phyloP scores from a whole-genome alignment of 495 filamentous ascomycete genomes.

The Pseudevernia furfuracea region DNA sequence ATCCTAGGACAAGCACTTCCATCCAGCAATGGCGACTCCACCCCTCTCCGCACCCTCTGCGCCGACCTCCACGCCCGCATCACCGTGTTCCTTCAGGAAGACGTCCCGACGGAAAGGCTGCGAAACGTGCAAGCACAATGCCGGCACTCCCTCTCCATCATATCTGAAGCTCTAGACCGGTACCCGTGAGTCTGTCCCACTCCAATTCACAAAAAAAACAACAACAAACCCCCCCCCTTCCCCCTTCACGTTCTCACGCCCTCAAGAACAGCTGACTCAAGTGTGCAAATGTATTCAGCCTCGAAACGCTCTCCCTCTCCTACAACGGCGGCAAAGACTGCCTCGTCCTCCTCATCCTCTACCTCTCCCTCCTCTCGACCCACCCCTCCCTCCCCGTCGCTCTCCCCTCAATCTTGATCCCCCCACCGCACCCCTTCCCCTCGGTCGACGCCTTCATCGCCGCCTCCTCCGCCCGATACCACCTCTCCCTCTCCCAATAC shows the following conservation, averaged over 20 bases:
- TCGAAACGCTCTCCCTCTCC: conserved; percentile 74
- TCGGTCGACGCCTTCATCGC: conserved; percentile 81
- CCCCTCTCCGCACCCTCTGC: conserved; percentile 44
- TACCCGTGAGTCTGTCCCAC: conserved; percentile 41
- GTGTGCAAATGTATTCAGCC: conserved; percentile 34
- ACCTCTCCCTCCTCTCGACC: conserved; percentile 59
- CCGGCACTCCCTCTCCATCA: conserved; percentile 58
- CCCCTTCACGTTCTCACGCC: not conserved
- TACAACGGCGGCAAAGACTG: conserved; percentile 99
- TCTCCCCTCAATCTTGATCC: conserved; percentile 83
- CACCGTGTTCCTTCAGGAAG: conserved; percentile 57
- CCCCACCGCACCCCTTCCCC: conserved; percentile 68
- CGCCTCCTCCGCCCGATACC: conserved; percentile 54
- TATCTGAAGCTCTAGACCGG: conserved; percentile 58
- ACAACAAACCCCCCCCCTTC: too few species aligned
- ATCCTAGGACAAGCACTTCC: conserved; percentile 7
- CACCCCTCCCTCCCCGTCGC: conserved; percentile 32
- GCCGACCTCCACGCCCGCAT: conserved; percentile 55
- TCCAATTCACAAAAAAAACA: not conserved
- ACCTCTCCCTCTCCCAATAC: conserved; percentile 70
- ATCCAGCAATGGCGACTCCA: conserved; percentile 23
- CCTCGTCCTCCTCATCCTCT: conserved; percentile 82
- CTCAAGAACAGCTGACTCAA: conserved; percentile 22
- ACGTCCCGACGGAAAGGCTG: conserved; percentile 50
- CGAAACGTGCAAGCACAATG: conserved; percentile 65